phyloP scores from a whole-genome alignment of 2,329 filamentous ascomycete species.

The Botrytis medusae region DNA sequence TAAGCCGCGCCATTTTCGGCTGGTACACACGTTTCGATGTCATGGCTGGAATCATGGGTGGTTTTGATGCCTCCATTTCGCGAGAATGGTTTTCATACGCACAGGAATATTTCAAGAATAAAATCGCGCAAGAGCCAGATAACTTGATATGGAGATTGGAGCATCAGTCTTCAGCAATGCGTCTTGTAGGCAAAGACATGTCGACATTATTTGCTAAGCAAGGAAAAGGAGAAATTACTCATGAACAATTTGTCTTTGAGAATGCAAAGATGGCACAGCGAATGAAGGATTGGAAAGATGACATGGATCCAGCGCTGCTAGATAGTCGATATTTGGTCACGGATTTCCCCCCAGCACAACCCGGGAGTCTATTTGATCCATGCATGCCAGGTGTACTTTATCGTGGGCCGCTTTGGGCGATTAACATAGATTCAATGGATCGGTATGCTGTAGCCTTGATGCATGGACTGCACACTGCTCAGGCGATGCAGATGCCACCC shows the following conservation, averaged over 20 bases:
- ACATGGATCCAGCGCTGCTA: slow-evolving; percentile 61
- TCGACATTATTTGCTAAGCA: slow-evolving; percentile 72
- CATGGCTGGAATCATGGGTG: slow-evolving; percentile 78
- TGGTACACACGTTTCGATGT: slow-evolving; percentile 93
- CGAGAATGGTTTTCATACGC: slow-evolving; percentile 68
- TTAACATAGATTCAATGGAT: slow-evolving; percentile 74
- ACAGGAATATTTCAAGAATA: slow-evolving; percentile 58
- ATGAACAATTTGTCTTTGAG: slow-evolving; percentile 64
- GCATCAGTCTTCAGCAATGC: slow-evolving; percentile 62
- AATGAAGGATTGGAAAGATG: slow-evolving; percentile 52
- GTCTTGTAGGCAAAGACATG: slow-evolving; percentile 77
- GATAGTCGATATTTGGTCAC: slow-evolving; percentile 63
- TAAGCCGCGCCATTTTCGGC: slow-evolving; percentile 71
- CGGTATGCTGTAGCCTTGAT: slow-evolving; percentile 78
- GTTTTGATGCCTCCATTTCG: slow-evolving; percentile 70
- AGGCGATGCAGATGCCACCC: slow-evolving; percentile 49
- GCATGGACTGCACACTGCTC: slow-evolving; percentile 72
- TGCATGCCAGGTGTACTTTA: slow-evolving; percentile 70
- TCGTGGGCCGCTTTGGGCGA: slow-evolving; percentile 66
- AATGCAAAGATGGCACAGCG: slow-evolving; percentile 53
- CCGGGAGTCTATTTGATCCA: slow-evolving; percentile 66
- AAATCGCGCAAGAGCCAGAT: slow-evolving; percentile 58
- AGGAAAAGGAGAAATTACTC: slow-evolving; percentile 61
- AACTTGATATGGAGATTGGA: slow-evolving; percentile 67
- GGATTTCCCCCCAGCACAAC: slow-evolving; percentile 52